phyloP scores from a whole-genome alignment of 495 filamentous ascomycete species.

The Neurospora terricola region DNA sequence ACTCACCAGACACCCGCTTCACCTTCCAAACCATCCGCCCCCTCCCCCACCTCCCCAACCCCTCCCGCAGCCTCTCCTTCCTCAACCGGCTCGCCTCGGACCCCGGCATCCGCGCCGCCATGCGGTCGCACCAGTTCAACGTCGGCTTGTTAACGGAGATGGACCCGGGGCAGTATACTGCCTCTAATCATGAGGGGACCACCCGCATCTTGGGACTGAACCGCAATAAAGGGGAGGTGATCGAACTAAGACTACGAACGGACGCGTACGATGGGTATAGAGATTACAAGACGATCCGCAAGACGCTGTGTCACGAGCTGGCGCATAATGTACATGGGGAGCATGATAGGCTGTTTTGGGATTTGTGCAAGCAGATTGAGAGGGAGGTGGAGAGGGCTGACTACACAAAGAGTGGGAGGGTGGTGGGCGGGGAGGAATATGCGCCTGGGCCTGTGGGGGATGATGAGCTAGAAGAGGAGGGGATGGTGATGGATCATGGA shows the following conservation, averaged over 20 bases:
- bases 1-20: conserved; percentile 45
- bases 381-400: conserved; percentile 71
- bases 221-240: conserved; percentile 77
- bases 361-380: conserved; percentile 76
- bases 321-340: conserved; percentile 80
- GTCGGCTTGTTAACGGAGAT: conserved; percentile 92
- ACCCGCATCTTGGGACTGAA: conserved; percentile 81
- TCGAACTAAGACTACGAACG: conserved; percentile 81
- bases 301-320: conserved; percentile 90
- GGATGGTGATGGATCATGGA: conserved; percentile 59
- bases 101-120: conserved; percentile 72
- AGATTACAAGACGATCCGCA: conserved; percentile 81
- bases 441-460: conserved; percentile 24
- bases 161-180: conserved; percentile 75
- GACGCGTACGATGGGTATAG: conserved; percentile 92
- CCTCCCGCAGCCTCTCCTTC: conserved; percentile 56
- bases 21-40: conserved; percentile 74
- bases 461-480: conserved; percentile 36
- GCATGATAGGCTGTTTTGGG: conserved; percentile 85
- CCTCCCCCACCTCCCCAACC: conserved; percentile 62
- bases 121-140: conserved; percentile 73
- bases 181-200: conserved; percentile 48
- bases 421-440: conserved; percentile 58
- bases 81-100: conserved; percentile 70
- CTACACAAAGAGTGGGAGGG: conserved; percentile 58